Percentiles rank a stretch among this genome's conserved stretches.
Conservation (phyloP, 2,329 filamentous ascomycete genomes). For the Epichloe sp. region DNA sequence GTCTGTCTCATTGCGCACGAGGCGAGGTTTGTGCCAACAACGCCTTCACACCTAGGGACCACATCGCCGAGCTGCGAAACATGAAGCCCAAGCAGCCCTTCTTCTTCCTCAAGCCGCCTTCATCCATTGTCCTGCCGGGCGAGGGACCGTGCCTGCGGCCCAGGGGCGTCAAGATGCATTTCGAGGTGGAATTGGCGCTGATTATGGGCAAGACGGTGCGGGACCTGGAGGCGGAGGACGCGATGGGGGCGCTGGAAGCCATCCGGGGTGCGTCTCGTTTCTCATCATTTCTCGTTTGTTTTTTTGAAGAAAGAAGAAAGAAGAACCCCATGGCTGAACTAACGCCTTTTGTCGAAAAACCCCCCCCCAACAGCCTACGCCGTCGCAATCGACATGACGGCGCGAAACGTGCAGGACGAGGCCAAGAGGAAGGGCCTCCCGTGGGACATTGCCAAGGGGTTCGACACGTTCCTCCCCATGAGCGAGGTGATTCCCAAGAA, state of each 20-base stretch:
- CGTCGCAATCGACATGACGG: conserved; percentile 93
- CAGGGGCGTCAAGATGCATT: conserved; percentile 72
- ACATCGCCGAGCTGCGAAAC: conserved; percentile 85
- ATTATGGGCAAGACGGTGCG: conserved; percentile 72
- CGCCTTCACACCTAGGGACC: conserved; percentile 46
- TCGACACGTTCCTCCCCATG: conserved; percentile 92
- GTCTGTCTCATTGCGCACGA: background rate
- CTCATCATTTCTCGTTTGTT: too few relatives aligned
- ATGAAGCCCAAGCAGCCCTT: conserved; percentile 85
- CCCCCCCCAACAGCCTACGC: conserved; percentile 51
- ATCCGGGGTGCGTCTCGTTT: conserved; percentile 51
- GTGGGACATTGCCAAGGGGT: conserved; percentile 94
- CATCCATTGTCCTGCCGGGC: conserved; percentile 68
- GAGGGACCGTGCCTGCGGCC: conserved; percentile 73
- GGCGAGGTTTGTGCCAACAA: background rate
- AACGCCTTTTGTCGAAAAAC: too few relatives aligned
- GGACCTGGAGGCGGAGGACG: conserved; percentile 63
- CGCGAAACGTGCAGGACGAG: conserved; percentile 87
- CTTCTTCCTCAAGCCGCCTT: conserved; percentile 95
- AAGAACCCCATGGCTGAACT: too few relatives aligned
- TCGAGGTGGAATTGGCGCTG: conserved; percentile 86
- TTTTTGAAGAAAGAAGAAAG: too few relatives aligned
- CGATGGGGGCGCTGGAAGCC: conserved; percentile 62
- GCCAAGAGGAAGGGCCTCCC: conserved; percentile 91
- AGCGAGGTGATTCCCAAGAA: conserved; percentile 69